Base-by-base conservation (phyloP, 2,329 filamentous ascomycete genomes). In the Hawksworthiomyces lignivorus region DNA sequence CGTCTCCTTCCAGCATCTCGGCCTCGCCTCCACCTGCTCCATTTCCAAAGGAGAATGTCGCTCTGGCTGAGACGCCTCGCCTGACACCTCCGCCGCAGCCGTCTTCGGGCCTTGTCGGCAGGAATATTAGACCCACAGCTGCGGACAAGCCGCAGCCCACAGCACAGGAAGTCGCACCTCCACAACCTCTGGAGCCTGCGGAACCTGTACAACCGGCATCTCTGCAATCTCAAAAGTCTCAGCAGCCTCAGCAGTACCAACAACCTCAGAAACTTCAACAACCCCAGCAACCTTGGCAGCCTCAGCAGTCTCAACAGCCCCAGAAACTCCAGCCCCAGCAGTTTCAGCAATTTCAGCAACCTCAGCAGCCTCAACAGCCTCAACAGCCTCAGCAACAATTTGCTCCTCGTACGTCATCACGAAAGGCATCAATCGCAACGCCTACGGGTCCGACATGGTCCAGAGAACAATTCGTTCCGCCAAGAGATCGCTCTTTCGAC, bases 401-500 rank as follows among this genome's bases (percentile, higher is more conserved):
- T 28, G 53, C 61, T 7, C 54, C 57, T 12, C 58, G 62, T n/a
- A 56, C 52, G 15, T 55, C 61, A 5, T 62, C 62, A 5, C 44
- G 44, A 4, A 50, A 47, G 5, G 39, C 21, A 14, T 36, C 44
- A 3, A 14, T 19, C 28, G 40, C 43, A 12, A 43, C 38, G 1
- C 15, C 21, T 21, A 8, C 31, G 3, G 32, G 20, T 3, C 29
- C 18, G 14, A 21, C 21, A n/a, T n/a, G n/a, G n/a, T n/a, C n/a
- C n/a, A n/a, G n/a, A n/a, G n/a, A n/a, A n/a, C n/a, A n/a, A n/a
- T 11, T 15, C 40, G n/a, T 26, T 12, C 9, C 15, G 30, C 9
- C 11, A 24, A n/a, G 33, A 22, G 28, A 29, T 10, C 37, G 30
- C 14, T 15, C 22, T 10, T 19, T 15, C 17, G 20, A 43, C 2